phyloP scores from a whole-genome alignment of 441 rosid genomes.

The Kokia cookei region DNA sequence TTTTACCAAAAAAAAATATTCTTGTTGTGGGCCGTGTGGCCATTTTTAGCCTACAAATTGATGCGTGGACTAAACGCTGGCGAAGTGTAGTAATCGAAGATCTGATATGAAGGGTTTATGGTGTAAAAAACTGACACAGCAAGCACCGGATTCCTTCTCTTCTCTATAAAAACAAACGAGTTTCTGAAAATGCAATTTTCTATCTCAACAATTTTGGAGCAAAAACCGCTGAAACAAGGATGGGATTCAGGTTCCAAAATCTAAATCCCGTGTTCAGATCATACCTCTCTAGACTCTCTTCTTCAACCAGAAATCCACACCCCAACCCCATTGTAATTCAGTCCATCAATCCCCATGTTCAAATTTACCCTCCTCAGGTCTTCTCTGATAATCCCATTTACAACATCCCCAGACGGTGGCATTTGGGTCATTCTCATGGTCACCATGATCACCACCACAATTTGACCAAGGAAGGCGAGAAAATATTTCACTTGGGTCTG shows the following conservation, averaged over 20 bases:
- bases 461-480: constrained; percentile 44
- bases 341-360: constrained; percentile 22
- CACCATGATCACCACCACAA: constrained; percentile 27
- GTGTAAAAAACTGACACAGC: not conserved
- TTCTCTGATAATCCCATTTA: constrained; percentile 18
- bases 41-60: not conserved
- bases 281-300: constrained; percentile 25
- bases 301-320: constrained; percentile 12
- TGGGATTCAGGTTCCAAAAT: constrained; percentile 45
- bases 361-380: not conserved
- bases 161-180: not conserved
- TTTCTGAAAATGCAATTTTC: not conserved
- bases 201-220: not conserved
- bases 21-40: not conserved
- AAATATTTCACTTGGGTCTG: constrained; percentile 75
- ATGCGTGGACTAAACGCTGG: not conserved
- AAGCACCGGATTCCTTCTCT: not conserved
- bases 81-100: not conserved
- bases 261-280: constrained; percentile 33
- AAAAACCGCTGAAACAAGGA: constrained; percentile 8
- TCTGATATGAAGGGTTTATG: not conserved
- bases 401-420: constrained; percentile 58
- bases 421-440: constrained; percentile 57
- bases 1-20: too few species aligned
- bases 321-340: constrained; percentile 1